phyloP scores from a whole-genome alignment of 805 yeast species.

The Debaryomyces castellii region DNA sequence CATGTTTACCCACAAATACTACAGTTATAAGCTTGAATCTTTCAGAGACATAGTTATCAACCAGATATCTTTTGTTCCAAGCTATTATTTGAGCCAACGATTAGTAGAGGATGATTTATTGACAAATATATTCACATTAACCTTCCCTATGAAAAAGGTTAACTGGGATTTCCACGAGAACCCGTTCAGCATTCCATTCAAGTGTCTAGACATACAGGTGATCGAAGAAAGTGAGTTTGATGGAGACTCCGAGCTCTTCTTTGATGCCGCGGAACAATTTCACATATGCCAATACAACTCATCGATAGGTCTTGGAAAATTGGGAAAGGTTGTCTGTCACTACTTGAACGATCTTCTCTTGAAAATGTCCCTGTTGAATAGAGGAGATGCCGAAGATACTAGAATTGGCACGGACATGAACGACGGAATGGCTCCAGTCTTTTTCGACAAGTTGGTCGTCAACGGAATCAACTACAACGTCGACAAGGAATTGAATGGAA shows the following conservation, averaged over 20 bases:
- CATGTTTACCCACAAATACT: slow-evolving; percentile 63
- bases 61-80: slow-evolving; percentile 53
- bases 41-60: slow-evolving; percentile 64
- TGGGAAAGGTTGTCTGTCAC: slow-evolving; percentile 29
- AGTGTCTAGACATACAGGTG: slow-evolving; percentile 31
- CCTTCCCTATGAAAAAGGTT: slow-evolving; percentile 18
- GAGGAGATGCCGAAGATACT: slow-evolving; percentile 43
- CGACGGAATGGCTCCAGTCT: slow-evolving; percentile 31
- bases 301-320: slow-evolving; percentile 8
- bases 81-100: slow-evolving; percentile 43
- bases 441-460: slow-evolving; percentile 12
- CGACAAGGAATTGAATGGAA: slow-evolving; percentile 40
- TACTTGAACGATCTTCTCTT: slow-evolving; percentile 33
- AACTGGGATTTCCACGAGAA: slow-evolving; percentile 35
- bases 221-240: slow-evolving; percentile 39
- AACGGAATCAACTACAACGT: slow-evolving; percentile 34
- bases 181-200: slow-evolving; percentile 26
- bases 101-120: slow-evolving; percentile 10
- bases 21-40: slow-evolving; percentile 41
- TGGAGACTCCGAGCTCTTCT: slow-evolving; percentile 20
- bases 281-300: slow-evolving; percentile 13
- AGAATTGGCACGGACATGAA: slow-evolving; percentile 27
- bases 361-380: slow-evolving; percentile 30
- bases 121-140: slow-evolving; percentile 11
- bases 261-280: slow-evolving; percentile 17